Base-by-base conservation (phyloP, 1,284 basidiomycete genomes). In the Naganishia albida region DNA sequence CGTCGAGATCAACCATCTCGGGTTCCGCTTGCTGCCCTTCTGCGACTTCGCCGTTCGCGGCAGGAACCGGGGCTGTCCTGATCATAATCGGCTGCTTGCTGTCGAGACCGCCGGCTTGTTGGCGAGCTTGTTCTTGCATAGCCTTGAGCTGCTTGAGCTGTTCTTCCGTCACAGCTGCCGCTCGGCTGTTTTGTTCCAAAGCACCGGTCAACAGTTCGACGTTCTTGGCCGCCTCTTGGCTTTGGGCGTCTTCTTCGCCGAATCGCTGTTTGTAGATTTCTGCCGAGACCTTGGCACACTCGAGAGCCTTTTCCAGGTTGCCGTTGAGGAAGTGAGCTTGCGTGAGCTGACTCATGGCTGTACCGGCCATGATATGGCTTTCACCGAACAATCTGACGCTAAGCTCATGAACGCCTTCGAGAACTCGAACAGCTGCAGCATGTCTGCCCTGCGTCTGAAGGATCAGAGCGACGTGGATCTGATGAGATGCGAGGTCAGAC, bases 191-290 rank as follows among this genome's bases (percentile, higher is more conserved):
- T 49, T 76, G 77, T 55, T 78, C 77, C 39, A 79, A 70, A 1
- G 78, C 77, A 4, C 75, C 72, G 62, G 71, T 71, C 44, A 82
- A 72, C 43, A 79, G 70, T 67, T 80, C 75, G 49, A 80, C 77
- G 66, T 82, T 82, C 69, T 76, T 77, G 26, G 71, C 70, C 12
- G 80, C 76, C 65, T 82, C 81, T 66, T 77, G 78, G 12, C 80
- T 76, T 64, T 80, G 78, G 2, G 73, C 67, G 66, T 80, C 73
- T 10, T 79, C 78, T 60, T 74, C 75, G 30, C 77, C 78, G 49
- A 80, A 73, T 34, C 74, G 71, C 43, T 73, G 70, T 51, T 74
- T 72, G 72, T 81, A 82, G 65, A 81, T 77, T 15, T 70, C 70
- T n/a, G 73, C 71, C n/a, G 81, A 74, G 16, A 69, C 51, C 60